A percentile compares a stretch with the other conserved stretches of the same genome.
phyloP scores from a whole-genome alignment of 805 yeast species.

The Candida anglica region DNA sequence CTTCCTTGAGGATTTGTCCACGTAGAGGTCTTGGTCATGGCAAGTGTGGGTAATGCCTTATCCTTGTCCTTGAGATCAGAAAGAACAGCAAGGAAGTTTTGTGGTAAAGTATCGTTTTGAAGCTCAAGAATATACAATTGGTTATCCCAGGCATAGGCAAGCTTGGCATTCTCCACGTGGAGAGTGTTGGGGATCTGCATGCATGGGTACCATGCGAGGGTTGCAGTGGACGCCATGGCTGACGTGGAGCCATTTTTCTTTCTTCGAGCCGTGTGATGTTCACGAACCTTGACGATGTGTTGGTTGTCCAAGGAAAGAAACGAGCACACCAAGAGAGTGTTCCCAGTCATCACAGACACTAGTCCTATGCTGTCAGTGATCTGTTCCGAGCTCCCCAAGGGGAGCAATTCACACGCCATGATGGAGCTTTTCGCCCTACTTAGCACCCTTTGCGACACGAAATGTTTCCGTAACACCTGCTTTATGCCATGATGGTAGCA shows the following conservation, averaged over 20 bases:
- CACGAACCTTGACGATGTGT: constrained; percentile 7
- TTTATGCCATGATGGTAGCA: constrained; percentile 62
- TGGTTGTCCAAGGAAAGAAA: constrained; percentile 42
- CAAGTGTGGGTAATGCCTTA: constrained; percentile 25
- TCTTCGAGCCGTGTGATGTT: not conserved
- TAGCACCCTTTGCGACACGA: constrained; percentile 45
- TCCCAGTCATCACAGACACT: constrained; percentile 55
- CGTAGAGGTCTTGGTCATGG: constrained; percentile 18
- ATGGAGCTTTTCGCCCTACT: constrained; percentile 33
- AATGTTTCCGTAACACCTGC: constrained; percentile 48
- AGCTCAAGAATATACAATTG: constrained; percentile 54
- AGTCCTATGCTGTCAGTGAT: constrained; percentile 56
- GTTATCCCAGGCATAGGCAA: constrained; percentile 72
- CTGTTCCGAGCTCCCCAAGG: constrained; percentile 54
- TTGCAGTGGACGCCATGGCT: not conserved
- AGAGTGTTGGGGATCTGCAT: constrained; percentile 15
- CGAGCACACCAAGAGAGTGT: constrained; percentile 49
- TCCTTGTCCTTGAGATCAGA: constrained; percentile 35
- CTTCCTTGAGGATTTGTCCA: constrained; percentile 15
- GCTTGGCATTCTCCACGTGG: constrained; percentile 27
- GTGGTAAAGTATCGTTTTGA: constrained; percentile 29
- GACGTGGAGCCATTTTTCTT: no score
- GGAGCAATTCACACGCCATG: constrained; percentile 44
- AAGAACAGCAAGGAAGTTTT: constrained; percentile 19
- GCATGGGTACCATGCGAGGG: constrained; percentile 57